Evolutionary conservation across 2,329 filamentous ascomycete genomes (phyloP), one percentile per base, ranked within the genome.

Genomic region (Pyrenophora seminiperda): DNA sequence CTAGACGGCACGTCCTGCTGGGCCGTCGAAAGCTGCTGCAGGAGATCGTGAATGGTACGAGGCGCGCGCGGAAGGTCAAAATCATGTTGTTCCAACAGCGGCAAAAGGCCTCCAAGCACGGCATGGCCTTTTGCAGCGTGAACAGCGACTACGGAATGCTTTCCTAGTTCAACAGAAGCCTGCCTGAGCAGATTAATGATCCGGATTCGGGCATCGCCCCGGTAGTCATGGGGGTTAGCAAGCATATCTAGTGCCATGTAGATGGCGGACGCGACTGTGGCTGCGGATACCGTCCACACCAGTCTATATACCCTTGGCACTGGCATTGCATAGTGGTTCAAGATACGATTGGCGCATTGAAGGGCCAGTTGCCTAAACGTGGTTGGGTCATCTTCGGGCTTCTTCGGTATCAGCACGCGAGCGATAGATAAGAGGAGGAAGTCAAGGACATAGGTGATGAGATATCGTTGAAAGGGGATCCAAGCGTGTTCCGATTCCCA

Each of bases 401-500:
- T 30, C 5, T 24, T 45, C 9, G 52, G 43, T 4, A 37, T 34
- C 15, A 55, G 27, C 4, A 52, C 49, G 11, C 52, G 49, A 18
- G 52, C 36, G 19, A 55, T 52, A 10, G 48, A 39, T 22, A 55
- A 24, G 29, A 48, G n/a, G 14, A 53, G 11, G 31, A 55, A 53
- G 17, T 55, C 48, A 19, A 55, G 18, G 14, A 55, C 49, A n/a
- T 30, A 44, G 15, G 45, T 44, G 17, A 53, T 43, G 4, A 48
- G 39, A 18, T 55, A 55, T 13, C 52, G 48, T 36, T 55, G 52
- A 11, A 55, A 52, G n/a, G 52, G 37, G 17, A 55, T 47, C 52
- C 49, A 55, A n/a, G 36, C 36, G 20, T 55, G 32, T 31, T 53
- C 36, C 6, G 19, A 18, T 22, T 55, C 52, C 52, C 52, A 53